Evolutionary conservation across 1,139 yeast species (phyloP).

Genomic region (Diutina rugosa): DNA sequence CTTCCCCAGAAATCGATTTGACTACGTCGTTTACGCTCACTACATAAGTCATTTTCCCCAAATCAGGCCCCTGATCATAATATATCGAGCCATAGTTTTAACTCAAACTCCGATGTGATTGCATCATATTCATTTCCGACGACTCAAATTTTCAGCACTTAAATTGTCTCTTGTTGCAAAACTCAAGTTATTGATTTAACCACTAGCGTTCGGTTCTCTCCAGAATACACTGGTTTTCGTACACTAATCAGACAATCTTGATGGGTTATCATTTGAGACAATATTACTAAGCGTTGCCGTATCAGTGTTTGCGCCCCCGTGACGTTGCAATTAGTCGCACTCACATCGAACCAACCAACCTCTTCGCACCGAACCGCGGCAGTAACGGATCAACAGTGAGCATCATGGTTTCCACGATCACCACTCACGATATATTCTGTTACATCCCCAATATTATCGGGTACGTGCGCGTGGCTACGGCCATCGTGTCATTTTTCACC

Average conservation of each 20-base stretch:
- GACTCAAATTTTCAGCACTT: too few relatives aligned
- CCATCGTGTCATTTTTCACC: conserved; percentile 61
- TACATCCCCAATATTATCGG: conserved; percentile 91
- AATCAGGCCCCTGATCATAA: too few relatives aligned
- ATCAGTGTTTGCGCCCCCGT: background rate
- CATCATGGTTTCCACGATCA: conserved; percentile 8
- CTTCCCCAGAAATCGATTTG: too few relatives aligned
- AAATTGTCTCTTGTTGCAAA: too few relatives aligned
- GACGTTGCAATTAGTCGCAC: background rate
- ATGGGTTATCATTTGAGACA: background rate
- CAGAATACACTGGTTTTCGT: too few relatives aligned
- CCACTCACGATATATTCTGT: conserved; percentile 44
- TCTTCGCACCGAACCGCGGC: background rate
- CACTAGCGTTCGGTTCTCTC: too few relatives aligned
- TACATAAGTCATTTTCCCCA: too few relatives aligned
- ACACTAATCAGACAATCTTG: background rate
- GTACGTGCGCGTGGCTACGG: conserved; percentile 69
- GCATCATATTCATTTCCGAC: too few relatives aligned
- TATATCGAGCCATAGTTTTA: too few relatives aligned
- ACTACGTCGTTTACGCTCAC: too few relatives aligned
- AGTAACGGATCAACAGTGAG: background rate
- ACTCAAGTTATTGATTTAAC: too few relatives aligned
- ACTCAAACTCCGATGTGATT: too few relatives aligned
- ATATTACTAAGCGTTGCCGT: background rate
- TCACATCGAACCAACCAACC: background rate